phyloP scores from a whole-genome alignment of 148 eudicot genomes.

The Amaranthus cruentus region DNA sequence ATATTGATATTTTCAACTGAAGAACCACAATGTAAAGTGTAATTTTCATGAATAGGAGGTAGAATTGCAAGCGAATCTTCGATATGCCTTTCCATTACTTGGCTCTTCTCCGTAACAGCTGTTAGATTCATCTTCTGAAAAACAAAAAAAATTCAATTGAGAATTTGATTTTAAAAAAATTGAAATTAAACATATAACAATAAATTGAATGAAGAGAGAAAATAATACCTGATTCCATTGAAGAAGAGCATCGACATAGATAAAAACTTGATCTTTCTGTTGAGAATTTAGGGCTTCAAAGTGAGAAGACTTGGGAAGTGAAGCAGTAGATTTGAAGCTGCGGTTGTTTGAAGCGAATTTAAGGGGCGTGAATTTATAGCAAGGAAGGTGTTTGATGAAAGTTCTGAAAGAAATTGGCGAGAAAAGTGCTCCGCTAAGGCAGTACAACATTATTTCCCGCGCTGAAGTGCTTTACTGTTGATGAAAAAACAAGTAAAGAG shows the following conservation, averaged over 20 bases:
- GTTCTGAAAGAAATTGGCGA: slow-evolving; percentile 38
- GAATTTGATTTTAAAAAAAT: too few relatives aligned
- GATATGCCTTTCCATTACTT: slow-evolving; percentile 85
- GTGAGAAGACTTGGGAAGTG: slow-evolving; percentile 20
- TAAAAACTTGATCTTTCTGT: slow-evolving; percentile 53
- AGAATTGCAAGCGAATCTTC: slow-evolving; percentile 81
- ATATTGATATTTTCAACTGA: slow-evolving; percentile 45
- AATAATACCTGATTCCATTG: slow-evolving; percentile 75
- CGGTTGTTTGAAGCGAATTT: slow-evolving; percentile 17
- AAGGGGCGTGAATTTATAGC: slow-evolving; percentile 14
- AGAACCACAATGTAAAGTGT: slow-evolving; percentile 44
- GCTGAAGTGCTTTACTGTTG: background rate
- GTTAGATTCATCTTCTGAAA: slow-evolving; percentile 88
- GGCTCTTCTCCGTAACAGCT: slow-evolving; percentile 58
- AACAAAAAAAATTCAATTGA: slow-evolving; percentile 6
- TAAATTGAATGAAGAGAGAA: background rate
- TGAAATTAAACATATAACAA: background rate
- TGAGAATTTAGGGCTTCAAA: slow-evolving; percentile 49
- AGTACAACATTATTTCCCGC: slow-evolving; percentile 30
- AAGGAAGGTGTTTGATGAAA: slow-evolving; percentile 75
- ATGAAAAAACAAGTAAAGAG: too few relatives aligned
- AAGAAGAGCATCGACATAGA: slow-evolving; percentile 72
- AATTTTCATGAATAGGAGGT: slow-evolving; percentile 49
- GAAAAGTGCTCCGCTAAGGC: slow-evolving; percentile 1
- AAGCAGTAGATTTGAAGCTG: slow-evolving; percentile 25